Conservation (phyloP, 202 grass and related monocot genomes). For the Zoysia matrella region DNA sequence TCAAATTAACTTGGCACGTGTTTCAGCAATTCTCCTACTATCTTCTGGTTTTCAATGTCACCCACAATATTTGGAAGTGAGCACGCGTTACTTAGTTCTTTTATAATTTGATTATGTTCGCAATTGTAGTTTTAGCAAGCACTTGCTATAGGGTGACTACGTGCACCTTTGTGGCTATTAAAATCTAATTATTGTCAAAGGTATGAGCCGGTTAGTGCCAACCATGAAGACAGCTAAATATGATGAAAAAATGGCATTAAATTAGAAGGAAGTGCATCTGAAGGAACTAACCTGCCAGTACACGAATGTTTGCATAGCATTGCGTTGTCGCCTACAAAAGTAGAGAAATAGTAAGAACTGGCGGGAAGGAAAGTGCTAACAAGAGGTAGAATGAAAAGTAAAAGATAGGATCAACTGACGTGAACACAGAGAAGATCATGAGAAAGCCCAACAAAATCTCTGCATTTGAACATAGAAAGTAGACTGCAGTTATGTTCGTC, state of each 20-base stretch:
- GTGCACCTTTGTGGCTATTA: not conserved
- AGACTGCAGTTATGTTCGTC: conserved; percentile 61
- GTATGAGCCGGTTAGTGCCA: conserved; percentile 10
- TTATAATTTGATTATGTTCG: not conserved
- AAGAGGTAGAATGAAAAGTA: conserved; percentile 20
- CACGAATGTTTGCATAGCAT: conserved; percentile 94
- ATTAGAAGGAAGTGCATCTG: conserved; percentile 1
- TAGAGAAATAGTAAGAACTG: conserved; percentile 40
- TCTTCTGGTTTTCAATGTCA: no score
- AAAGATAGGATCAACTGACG: conserved; percentile 68
- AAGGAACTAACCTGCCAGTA: conserved; percentile 92
- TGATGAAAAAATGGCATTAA: conserved; percentile 19
- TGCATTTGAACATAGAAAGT: conserved; percentile 76
- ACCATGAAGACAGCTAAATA: not conserved
- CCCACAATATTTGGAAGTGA: no score
- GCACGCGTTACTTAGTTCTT: not conserved
- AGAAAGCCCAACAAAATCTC: conserved; percentile 95
- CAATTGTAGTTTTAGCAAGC: conserved; percentile 2
- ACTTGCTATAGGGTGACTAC: not conserved
- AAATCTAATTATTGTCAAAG: not conserved
- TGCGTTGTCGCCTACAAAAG: conserved; percentile 80
- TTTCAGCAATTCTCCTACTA: not conserved
- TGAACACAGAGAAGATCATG: conserved; percentile 83
- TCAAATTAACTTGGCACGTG: not conserved
- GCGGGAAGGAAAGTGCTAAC: conserved; percentile 25